Evolutionary conservation across 2,329 filamentous ascomycete genomes (phyloP), one percentile per base, ranked within the genome.

Genomic region (Xylariaceae sp.): DNA sequence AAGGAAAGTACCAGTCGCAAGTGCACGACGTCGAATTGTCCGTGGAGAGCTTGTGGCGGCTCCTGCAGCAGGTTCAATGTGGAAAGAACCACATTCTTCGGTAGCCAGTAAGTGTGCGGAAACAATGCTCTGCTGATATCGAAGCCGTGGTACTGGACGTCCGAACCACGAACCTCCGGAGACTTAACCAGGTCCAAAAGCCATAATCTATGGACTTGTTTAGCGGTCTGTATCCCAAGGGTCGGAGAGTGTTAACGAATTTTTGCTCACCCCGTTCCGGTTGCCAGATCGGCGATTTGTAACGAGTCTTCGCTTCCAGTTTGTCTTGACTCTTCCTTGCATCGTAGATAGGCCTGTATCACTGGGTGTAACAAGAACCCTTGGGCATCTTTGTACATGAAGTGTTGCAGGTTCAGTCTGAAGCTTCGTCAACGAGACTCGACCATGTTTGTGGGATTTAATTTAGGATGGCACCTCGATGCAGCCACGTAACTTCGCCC

Each of bases 391-490:
- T 50, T 61, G 3, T 28, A 61, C 44, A 59, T 26, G 31, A 43
- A 61, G 26, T 59, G 59, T 33, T 61, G 56, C 14, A 61, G 29
- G 21, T 61, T 61, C 23, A 59, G 39, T 26, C 59, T 61, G 6
- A 6, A 28, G 12, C 1, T 19, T 26, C 34, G 47, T 61, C n/a
- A 56, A 16, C 19, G n/a, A 16, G 7, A 37, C 28, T n/a, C 14
- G 23, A 29, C 5, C 4, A 2, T 6, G 8, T 24, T 6, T 41
- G 16, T 8, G n/a, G 6, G 9, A 21, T 9, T 1, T 33, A 4
- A 14, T 16, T 2, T 12, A 17, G 29, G n/a, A 17, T 31, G 1
- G 16, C 53, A 61, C 59, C 56, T 61, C 19, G 56, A 48, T 14
- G 59, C 43, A 5, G 52, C 40, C 5, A 24, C 16, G 17, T 59